Conservation (phyloP, 768 basidiomycete species). For the Boletellus ananas region DNA sequence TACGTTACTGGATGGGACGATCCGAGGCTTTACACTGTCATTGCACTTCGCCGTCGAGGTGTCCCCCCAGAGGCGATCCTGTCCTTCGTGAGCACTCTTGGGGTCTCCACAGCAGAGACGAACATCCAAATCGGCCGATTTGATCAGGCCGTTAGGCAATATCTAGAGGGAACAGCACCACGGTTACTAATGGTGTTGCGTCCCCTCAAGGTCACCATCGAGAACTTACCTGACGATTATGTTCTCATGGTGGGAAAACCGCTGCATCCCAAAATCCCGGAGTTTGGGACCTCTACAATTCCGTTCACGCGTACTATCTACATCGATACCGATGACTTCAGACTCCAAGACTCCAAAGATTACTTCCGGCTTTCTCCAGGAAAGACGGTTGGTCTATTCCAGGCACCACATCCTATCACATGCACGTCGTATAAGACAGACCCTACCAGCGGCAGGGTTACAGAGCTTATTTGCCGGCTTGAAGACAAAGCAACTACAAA, state of each 20-base stretch:
- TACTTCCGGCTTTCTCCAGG: conserved; percentile 98
- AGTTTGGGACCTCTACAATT: conserved; percentile 74
- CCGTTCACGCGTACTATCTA: conserved; percentile 88
- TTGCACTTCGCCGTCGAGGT: conserved; percentile 91
- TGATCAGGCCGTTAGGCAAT: conserved; percentile 83
- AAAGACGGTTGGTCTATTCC: conserved; percentile 95
- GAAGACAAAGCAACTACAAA: conserved; percentile 75
- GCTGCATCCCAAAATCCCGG: conserved; percentile 89
- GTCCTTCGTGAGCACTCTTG: conserved; percentile 90
- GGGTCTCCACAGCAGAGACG: conserved; percentile 80
- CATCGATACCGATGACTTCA: conserved; percentile 93
- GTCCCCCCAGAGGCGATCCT: conserved; percentile 95
- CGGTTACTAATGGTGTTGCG: conserved; percentile 87
- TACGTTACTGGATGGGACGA: conserved; percentile 96
- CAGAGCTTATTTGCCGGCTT: conserved; percentile 73
- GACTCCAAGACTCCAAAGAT: conserved; percentile 85
- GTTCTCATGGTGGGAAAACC: conserved; percentile 82
- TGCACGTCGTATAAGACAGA: conserved; percentile 87
- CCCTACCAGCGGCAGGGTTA: conserved; percentile 63
- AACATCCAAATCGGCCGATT: conserved; percentile 88
- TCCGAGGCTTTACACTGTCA: conserved; percentile 93
- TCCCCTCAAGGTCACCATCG: conserved; percentile 87
- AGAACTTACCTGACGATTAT: conserved; percentile 87
- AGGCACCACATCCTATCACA: conserved; percentile 87
- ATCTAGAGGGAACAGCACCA: conserved; percentile 84